These are phyloP conservation scores for Tilletia walkeri DNA, from an alignment of 1,284 basidiomycete species.

Conservation along the genomic window DNA sequence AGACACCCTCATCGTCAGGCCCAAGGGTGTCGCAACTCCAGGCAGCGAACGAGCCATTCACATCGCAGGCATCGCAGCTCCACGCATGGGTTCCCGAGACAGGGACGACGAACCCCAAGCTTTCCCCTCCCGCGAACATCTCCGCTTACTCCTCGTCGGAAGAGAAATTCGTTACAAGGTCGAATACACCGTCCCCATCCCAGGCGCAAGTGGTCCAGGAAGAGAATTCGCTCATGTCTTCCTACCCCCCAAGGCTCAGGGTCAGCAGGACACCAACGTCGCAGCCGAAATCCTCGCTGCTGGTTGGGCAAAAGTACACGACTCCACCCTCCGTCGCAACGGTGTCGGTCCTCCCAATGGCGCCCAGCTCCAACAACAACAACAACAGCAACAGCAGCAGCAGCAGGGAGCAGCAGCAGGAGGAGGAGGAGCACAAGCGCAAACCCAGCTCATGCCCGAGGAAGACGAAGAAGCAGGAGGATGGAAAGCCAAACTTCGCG, in stretches of 20 bases:
- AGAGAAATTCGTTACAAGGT: constrained; percentile 80
- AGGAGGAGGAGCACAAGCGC: not conserved
- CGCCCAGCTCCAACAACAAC: too few relatives aligned
- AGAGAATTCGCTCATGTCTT: constrained; percentile 48
- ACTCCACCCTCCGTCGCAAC: constrained; percentile 62
- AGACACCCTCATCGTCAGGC: constrained; percentile 48
- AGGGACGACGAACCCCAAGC: constrained; percentile 67
- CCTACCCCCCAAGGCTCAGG: constrained; percentile 41
- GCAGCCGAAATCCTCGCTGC: constrained; percentile 74
- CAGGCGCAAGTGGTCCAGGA: not conserved
- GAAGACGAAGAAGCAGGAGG: constrained; percentile 65
- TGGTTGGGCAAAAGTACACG: constrained; percentile 91
- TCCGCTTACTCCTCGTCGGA: constrained; percentile 79
- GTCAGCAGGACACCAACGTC: constrained; percentile 48
- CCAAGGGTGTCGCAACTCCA: constrained; percentile 40
- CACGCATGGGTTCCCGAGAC: constrained; percentile 44
- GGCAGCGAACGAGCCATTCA: constrained; percentile 42
- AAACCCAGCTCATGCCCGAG: constrained; percentile 15
- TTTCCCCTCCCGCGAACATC: constrained; percentile 87
- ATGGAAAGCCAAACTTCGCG: constrained; percentile 64
- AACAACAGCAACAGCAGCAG: too few relatives aligned
- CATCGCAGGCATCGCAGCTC: constrained; percentile 49
- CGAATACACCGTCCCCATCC: constrained; percentile 67
- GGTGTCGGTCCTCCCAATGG: not conserved
- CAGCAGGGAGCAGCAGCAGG: not conserved